Base-by-base conservation (phyloP, 2,329 filamentous ascomycete genomes). In the Aschersonia sp. region DNA sequence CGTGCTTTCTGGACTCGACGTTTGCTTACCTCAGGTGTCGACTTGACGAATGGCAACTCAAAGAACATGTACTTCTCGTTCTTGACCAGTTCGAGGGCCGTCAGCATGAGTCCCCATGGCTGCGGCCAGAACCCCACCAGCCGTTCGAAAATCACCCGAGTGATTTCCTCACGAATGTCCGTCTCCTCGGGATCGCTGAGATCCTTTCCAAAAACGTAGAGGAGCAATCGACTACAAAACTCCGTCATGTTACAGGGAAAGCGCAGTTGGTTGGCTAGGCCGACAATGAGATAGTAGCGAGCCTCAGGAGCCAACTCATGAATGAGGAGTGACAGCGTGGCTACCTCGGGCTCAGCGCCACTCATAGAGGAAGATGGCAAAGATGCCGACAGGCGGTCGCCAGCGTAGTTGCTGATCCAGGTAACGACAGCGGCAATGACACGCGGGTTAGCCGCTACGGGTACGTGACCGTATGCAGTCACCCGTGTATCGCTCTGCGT, bases 31-130 rank as follows among this genome's bases (percentile, higher is more conserved):
- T 96, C 88, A 54, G 88, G 88, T 55, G 83, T 79, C 54, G 83
- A 78, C 70, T 95, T 94, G 66, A 97, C 85, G 58, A 94, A 96
- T 30, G 87, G 85, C 55, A 95, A 73, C 46, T 92, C 86, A 71
- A 94, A 97, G 72, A 98, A 94, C 59, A 81, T 81, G 64, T 90
- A 94, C 60, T 81, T 86, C 47, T 85, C 82, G 62, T 94, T 96
- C 72, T 94, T 94, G 55, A 94, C 73, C 49, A 98, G 75, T 68
- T 97, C 92, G 53, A 92, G 70, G 51, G 94, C 76, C 37, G 88
- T 90, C 52, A 89, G 82, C 61, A 96, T 82, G 42, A 98, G 70
- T 10, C 94, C 94, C 90, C 90, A 97, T 14, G 94, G 90, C 62
- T 97, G 90, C 46, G 90, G 90, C 68, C 89, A 87, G 63, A 87